A percentile compares a stretch with the other conserved stretches of the same genome.
Evolutionary conservation across 2,329 filamentous ascomycete species (phyloP).

Genomic region (Trichoderma sp.): DNA sequence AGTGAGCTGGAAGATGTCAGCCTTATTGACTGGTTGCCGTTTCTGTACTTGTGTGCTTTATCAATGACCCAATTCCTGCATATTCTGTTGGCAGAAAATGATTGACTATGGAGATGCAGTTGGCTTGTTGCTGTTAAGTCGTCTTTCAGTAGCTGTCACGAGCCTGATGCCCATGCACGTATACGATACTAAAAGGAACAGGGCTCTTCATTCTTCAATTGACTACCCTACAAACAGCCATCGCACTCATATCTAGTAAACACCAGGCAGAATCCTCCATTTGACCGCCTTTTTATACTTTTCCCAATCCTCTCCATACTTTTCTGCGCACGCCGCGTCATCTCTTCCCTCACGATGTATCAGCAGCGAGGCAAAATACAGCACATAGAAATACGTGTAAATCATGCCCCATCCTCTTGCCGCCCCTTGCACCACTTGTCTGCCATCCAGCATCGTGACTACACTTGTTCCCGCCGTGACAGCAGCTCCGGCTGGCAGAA

Average conservation of each 20-base stretch:
- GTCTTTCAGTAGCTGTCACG: not conserved
- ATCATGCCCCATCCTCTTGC: slow-evolving; percentile 80
- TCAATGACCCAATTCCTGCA: not conserved
- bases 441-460: slow-evolving; percentile 59
- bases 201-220: not conserved
- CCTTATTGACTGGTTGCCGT: not conserved
- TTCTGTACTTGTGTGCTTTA: not conserved
- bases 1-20: not conserved
- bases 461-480: slow-evolving; percentile 47
- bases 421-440: slow-evolving; percentile 68
- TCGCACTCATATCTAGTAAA: slow-evolving; percentile 60
- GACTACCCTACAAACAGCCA: not conserved
- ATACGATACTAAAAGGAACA: not conserved
- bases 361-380: slow-evolving; percentile 84
- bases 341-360: slow-evolving; percentile 83
- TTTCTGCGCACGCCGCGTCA: slow-evolving; percentile 81
- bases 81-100: not conserved
- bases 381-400: slow-evolving; percentile 87
- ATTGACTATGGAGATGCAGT: not conserved
- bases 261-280: slow-evolving; percentile 77
- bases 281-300: slow-evolving; percentile 78
- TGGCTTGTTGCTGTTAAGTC: not conserved
- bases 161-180: not conserved
- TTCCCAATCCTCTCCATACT: slow-evolving; percentile 90
- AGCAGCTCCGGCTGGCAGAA: slow-evolving; percentile 57